Evolutionary conservation across 2,329 filamentous ascomycete species (phyloP).

Genomic region (Beauveria asiatica): DNA sequence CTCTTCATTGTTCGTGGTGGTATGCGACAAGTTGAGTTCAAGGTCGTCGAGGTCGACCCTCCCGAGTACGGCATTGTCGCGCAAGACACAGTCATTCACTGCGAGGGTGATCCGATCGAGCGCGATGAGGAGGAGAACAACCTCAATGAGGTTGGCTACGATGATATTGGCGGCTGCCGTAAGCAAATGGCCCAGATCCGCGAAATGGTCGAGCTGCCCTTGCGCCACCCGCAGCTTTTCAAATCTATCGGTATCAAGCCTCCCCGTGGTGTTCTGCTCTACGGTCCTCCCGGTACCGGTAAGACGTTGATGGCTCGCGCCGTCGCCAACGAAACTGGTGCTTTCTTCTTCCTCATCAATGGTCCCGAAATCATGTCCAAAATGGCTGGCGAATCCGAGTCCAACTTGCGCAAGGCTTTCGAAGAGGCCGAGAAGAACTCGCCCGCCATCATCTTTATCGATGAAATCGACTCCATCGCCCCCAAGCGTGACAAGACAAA

Average conservation of each 20-base stretch:
- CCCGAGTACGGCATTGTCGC: conserved; percentile 98
- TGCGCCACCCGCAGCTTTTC: conserved; percentile 97
- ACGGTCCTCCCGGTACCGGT: conserved; percentile 95
- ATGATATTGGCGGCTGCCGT: conserved; percentile 97
- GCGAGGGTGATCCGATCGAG: conserved; percentile 89
- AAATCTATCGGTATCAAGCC: conserved; percentile 99
- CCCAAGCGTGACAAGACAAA: conserved; percentile 99
- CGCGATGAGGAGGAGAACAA: conserved; percentile 99
- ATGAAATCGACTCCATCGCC: conserved; percentile 98
- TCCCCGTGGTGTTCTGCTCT: conserved; percentile 92
- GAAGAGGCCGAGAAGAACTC: conserved; percentile 99
- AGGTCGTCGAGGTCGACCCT: conserved; percentile 97
- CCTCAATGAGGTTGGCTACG: conserved; percentile 96
- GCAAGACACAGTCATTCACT: conserved; percentile 98
- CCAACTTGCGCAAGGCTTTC: conserved; percentile 96
- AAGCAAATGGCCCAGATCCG: conserved; percentile 99
- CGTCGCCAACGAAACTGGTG: conserved; percentile 96
- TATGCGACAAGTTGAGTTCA: conserved; percentile 99
- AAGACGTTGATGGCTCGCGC: conserved; percentile 99
- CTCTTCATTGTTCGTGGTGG: conserved; percentile 95
- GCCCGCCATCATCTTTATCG: conserved; percentile 98
- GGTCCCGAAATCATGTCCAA: conserved; percentile 99
- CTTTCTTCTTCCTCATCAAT: conserved; percentile 99
- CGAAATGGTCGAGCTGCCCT: conserved; percentile 93
- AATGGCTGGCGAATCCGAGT: conserved; percentile 99